These are phyloP conservation scores for Pichia paraexigua DNA, from an alignment of 805 yeast genomes.

Conservation along the genomic window DNA sequence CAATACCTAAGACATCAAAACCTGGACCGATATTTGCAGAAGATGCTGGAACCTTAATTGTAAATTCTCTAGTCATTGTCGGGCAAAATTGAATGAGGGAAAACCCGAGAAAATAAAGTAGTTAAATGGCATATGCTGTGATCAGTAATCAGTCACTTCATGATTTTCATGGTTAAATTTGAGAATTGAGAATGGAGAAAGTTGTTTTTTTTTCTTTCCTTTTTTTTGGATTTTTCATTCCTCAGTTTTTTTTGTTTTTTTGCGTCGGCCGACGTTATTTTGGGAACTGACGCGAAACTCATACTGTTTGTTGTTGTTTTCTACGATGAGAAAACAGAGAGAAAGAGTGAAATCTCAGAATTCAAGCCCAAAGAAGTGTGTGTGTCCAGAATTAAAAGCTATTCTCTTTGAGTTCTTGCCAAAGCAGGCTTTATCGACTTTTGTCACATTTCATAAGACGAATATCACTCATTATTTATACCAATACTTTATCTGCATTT, in stretches of 20 bases:
- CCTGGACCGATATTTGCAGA: conserved; percentile 99
- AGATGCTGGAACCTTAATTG: conserved; percentile 83
- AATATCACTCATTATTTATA: not conserved
- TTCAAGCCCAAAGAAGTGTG: not conserved
- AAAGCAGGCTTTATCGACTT: not conserved
- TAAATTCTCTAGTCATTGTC: conserved; percentile 43
- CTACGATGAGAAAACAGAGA: no score
- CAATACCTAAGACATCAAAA: conserved; percentile 92
- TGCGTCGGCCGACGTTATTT: not conserved
- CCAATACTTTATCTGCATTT: not conserved
- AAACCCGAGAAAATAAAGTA: not conserved
- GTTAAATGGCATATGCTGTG: not conserved
- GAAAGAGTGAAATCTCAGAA: not conserved
- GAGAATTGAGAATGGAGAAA: not conserved
- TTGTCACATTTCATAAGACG: not conserved
- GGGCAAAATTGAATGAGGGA: not conserved
- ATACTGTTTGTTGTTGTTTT: not conserved
- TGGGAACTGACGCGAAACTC: not conserved
- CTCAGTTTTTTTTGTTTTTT: no score
- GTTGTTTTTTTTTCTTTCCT: no score
- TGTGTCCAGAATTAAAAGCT: not conserved
- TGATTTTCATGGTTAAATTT: not conserved
- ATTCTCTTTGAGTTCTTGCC: not conserved
- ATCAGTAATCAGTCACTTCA: not conserved
- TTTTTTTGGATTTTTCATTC: no score